phyloP scores from a whole-genome alignment of 169 alveolate species.

The Plasmodium vinckei region DNA sequence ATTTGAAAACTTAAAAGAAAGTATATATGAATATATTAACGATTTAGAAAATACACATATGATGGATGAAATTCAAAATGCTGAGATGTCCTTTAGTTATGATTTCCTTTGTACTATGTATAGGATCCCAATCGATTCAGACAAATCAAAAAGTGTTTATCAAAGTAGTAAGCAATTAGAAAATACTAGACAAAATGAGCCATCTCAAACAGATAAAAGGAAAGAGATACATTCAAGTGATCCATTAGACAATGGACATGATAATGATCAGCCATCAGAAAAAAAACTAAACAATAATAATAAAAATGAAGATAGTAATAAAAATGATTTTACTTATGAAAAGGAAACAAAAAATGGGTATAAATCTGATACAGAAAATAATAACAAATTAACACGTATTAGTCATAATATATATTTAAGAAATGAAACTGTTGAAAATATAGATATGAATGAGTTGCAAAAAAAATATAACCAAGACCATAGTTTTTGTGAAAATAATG shows the following conservation, averaged over 20 bases:
- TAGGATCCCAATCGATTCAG: slow-evolving; percentile 9
- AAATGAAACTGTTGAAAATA: slow-evolving; percentile 57
- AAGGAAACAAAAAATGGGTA: neutral
- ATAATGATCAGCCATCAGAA: neutral
- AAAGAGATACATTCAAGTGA: too few species aligned
- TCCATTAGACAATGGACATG: too few species aligned
- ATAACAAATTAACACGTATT: slow-evolving; percentile 8
- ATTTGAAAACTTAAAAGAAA: slow-evolving; percentile 38
- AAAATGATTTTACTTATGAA: neutral
- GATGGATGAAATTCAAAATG: slow-evolving; percentile 11
- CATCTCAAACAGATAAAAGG: too few species aligned
- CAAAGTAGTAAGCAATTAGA: too few species aligned
- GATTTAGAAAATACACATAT: slow-evolving; percentile 36
- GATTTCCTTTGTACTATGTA: slow-evolving; percentile 55
- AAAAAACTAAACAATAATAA: neutral
- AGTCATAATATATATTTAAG: slow-evolving; percentile 65
- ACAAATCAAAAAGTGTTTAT: neutral
- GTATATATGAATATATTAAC: slow-evolving; percentile 28
- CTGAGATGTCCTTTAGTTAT: slow-evolving; percentile 18
- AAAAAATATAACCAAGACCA: neutral
- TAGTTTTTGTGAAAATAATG: slow-evolving; percentile 10
- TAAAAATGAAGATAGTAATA: neutral
- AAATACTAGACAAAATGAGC: too few species aligned
- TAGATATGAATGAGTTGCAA: slow-evolving; percentile 23
- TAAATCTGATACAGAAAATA: neutral